These are phyloP conservation scores for Toxicodendron radicans DNA, from an alignment of 345 rosid genomes.

Conservation along the genomic window DNA sequence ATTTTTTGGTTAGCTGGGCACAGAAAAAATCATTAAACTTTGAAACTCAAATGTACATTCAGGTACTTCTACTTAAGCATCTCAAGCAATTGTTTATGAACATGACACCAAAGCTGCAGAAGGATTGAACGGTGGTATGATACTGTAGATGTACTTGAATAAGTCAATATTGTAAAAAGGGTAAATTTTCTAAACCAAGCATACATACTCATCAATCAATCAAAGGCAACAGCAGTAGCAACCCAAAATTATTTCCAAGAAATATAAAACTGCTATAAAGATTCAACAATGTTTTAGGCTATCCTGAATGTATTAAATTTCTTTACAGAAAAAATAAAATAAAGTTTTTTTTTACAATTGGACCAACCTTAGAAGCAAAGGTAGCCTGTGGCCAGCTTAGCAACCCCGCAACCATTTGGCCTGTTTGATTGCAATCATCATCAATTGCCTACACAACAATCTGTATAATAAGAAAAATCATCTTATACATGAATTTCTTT, in stretches of 20 bases:
- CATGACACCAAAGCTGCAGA: background rate
- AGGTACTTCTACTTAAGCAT: background rate
- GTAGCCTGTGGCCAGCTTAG: conserved; percentile 97
- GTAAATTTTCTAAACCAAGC: too few relatives aligned
- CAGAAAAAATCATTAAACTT: too few relatives aligned
- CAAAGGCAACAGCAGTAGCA: too few relatives aligned
- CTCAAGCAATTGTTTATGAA: background rate
- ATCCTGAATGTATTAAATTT: too few relatives aligned
- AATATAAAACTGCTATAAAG: too few relatives aligned
- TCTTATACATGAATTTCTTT: conserved; percentile 1
- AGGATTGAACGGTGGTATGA: background rate
- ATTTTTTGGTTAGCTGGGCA: background rate
- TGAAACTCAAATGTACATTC: too few relatives aligned
- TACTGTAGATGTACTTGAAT: background rate
- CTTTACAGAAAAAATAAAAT: background rate
- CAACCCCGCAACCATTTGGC: conserved; percentile 95
- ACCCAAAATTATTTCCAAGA: too few relatives aligned
- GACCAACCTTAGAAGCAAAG: conserved; percentile 87
- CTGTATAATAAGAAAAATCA: conserved; percentile 16
- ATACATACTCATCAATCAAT: too few relatives aligned
- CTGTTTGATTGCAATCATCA: conserved; percentile 97
- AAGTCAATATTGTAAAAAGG: too few relatives aligned
- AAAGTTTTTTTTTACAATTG: background rate
- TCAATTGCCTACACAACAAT: conserved; percentile 74
- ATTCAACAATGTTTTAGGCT: too few relatives aligned